Percentiles rank a stretch among this genome's conserved stretches.
Conservation (phyloP, 2,329 filamentous ascomycete species). For the Beauveria scarabaeidicola region DNA sequence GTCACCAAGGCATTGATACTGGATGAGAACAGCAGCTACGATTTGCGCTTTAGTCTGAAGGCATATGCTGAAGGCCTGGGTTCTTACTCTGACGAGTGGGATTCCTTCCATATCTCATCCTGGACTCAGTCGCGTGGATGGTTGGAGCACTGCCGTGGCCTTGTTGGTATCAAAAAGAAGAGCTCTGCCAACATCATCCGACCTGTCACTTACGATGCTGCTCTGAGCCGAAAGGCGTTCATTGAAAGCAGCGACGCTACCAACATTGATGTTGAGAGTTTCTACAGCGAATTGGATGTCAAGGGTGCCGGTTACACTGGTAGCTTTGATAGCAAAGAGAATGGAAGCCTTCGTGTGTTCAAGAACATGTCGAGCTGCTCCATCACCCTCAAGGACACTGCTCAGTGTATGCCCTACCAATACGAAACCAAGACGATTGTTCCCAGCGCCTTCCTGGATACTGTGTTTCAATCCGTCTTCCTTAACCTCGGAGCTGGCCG, state of each 20-base stretch:
- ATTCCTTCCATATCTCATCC: conserved; percentile 49
- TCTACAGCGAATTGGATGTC: conserved; percentile 20
- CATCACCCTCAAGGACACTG: conserved; percentile 34
- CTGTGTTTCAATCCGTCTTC: conserved; percentile 32
- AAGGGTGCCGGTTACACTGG: conserved; percentile 21
- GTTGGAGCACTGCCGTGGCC: conserved; percentile 50
- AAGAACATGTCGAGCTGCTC: conserved; percentile 17
- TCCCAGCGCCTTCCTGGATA: conserved; percentile 39
- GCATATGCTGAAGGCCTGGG: conserved; percentile 22
- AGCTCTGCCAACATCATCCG: conserved; percentile 13
- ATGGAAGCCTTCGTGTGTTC: conserved; percentile 11
- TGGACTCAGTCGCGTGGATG: conserved; percentile 43
- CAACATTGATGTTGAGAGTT: conserved; percentile 13
- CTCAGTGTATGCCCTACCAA: conserved; percentile 34
- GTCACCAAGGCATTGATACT: conserved; percentile 21
- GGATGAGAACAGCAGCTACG: conserved; percentile 19
- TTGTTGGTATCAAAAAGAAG: conserved; percentile 31
- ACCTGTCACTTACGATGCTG: conserved; percentile 15
- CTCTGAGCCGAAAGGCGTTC: conserved; percentile 12
- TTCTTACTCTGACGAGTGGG: conserved; percentile 36
- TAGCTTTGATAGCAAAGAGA: conserved; percentile 16
- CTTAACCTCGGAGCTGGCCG: conserved; percentile 28
- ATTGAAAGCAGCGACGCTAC: not conserved
- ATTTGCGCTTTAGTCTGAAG: conserved; percentile 19
- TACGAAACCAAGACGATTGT: conserved; percentile 35